phyloP scores from a whole-genome alignment of 345 rosid species.

The Euphorbia tirucalli region DNA sequence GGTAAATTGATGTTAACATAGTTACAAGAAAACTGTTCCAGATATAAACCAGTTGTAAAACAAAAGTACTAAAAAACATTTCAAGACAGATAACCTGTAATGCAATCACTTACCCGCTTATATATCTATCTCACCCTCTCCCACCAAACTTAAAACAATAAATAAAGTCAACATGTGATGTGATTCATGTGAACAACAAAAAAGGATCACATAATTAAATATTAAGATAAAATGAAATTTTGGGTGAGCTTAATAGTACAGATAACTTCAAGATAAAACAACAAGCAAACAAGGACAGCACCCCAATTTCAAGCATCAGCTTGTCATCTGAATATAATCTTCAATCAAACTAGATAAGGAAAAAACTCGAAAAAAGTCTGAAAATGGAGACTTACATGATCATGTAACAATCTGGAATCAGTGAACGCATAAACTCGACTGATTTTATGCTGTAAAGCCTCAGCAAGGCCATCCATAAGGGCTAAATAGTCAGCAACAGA shows the following conservation, averaged over 20 bases:
- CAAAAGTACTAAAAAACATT: not conserved
- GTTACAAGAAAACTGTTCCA: not conserved
- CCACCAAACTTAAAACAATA: not conserved
- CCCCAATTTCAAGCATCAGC: not conserved
- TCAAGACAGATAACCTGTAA: not conserved
- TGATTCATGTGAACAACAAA: not conserved
- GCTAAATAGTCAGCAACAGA: constrained; percentile 85
- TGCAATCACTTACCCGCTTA: not conserved
- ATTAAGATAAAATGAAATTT: not conserved
- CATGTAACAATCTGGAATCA: constrained; percentile 57
- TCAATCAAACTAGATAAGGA: not conserved
- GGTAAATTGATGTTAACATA: not conserved
- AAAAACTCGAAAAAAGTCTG: not conserved
- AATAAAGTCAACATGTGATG: not conserved
- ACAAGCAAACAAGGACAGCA: not conserved
- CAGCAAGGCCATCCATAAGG: constrained; percentile 76
- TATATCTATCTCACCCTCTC: not conserved
- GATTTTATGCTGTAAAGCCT: constrained; percentile 59
- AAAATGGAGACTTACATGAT: constrained; percentile 53
- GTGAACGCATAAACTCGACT: constrained; percentile 68
- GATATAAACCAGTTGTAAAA: not conserved
- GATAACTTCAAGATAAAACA: not conserved
- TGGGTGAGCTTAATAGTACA: not conserved
- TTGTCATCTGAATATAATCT: not conserved
- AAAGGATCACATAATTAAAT: not conserved